Conservation (phyloP, 2,329 filamentous ascomycete genomes). For the Decorospora gaudefroyi region DNA sequence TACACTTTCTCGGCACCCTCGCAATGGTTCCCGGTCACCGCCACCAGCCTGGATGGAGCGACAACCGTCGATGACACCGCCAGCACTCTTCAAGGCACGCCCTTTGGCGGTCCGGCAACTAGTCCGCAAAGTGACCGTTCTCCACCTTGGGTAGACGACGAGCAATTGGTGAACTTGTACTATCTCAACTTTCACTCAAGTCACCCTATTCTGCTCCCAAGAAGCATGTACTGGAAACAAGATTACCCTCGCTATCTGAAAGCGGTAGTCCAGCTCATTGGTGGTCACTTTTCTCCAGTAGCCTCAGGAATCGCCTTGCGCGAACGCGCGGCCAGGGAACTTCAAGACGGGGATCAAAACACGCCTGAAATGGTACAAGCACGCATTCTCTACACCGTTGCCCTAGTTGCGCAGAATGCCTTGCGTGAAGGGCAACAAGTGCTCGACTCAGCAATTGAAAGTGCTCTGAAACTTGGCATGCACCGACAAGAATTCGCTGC, state of each 20-base stretch:
- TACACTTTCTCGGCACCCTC: slow-evolving; percentile 18
- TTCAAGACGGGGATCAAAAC: slow-evolving; percentile 17
- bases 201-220: slow-evolving; percentile 59
- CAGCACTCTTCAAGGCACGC: neutral
- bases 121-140: neutral
- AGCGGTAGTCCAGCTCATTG: slow-evolving; percentile 58
- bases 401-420: slow-evolving; percentile 72
- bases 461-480: slow-evolving; percentile 74
- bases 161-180: slow-evolving; percentile 53
- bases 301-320: slow-evolving; percentile 48
- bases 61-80: neutral
- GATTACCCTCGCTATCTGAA: slow-evolving; percentile 49
- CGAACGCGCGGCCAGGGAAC: slow-evolving; percentile 13
- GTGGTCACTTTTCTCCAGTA: slow-evolving; percentile 54
- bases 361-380: slow-evolving; percentile 68
- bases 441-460: slow-evolving; percentile 67
- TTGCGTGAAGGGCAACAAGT: slow-evolving; percentile 67
- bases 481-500: slow-evolving; percentile 68
- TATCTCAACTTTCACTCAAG: slow-evolving; percentile 58
- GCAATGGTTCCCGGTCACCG: slow-evolving; percentile 26
- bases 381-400: slow-evolving; percentile 72
- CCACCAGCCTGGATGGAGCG: neutral
- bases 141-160: slow-evolving; percentile 14
- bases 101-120: neutral
- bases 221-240: slow-evolving; percentile 47